phyloP scores from a whole-genome alignment of 2,329 filamentous ascomycete genomes.

The Teratosphaeria pseudoeucalypti region DNA sequence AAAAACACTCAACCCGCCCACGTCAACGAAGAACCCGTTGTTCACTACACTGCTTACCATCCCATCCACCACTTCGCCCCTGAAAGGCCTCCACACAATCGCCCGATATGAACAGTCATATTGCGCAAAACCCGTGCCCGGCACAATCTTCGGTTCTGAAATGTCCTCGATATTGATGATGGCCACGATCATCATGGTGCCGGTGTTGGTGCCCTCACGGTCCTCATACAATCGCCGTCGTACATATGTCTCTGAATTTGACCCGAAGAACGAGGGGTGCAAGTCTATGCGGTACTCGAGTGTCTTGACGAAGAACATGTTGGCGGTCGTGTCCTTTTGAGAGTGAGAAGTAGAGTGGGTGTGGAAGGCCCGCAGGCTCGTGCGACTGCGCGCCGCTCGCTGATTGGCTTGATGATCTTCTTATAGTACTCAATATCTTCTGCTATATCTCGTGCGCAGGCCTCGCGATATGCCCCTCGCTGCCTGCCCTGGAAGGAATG shows the following conservation, averaged over 20 bases:
- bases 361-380: not conserved
- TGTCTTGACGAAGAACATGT: constrained; percentile 97
- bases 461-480: not conserved
- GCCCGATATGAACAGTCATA: constrained; percentile 93
- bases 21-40: constrained; percentile 81
- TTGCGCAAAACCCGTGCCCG: constrained; percentile 82
- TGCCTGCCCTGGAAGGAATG: not conserved
- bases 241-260: constrained; percentile 84
- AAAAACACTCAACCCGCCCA: constrained; percentile 67
- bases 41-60: constrained; percentile 85
- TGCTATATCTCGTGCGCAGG: not conserved
- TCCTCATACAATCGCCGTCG: constrained; percentile 82
- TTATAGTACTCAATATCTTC: not conserved
- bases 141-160: constrained; percentile 74
- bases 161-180: constrained; percentile 96
- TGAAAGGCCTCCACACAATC: constrained; percentile 95
- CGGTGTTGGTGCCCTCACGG: constrained; percentile 89
- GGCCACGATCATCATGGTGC: constrained; percentile 94
- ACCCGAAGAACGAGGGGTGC: constrained; percentile 93
- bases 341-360: not conserved
- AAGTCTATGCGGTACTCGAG: constrained; percentile 90
- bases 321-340: not conserved
- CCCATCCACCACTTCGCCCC: constrained; percentile 95
- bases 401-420: not conserved
- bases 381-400: not conserved